Evolutionary conservation across 306 rosid species (phyloP), one percentile per base, ranked within the genome.

Genomic region (Gastrolobium bilobum): DNA sequence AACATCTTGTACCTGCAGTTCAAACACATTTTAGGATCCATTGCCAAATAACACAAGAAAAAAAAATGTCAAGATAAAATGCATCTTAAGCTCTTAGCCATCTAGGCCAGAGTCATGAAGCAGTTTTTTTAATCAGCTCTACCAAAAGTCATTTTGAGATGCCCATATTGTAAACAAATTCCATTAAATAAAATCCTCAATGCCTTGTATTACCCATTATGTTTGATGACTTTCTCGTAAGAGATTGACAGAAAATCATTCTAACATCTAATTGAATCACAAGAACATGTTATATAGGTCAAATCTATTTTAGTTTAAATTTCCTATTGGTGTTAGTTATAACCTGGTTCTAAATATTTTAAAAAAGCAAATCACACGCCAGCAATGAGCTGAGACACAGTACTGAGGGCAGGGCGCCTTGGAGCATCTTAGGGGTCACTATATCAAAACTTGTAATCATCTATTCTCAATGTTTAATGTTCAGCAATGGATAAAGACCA

Each of bases 1-100:
- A 68, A 53, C 77, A 68, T 75, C 81, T 54, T 72, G 80, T 40
- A 67, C 91, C 94, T 93, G 94, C 77, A 88, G 48, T 73, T 68
- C 76, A 85, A 80, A 51, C 39, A 35, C 33, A 2, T 4, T 3
- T 71, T 47, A 80, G 48, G 64, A 26, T 6, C 53, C 57, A 59
- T 71, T 75, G 64, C 50, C 33, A 58, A 11, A 73, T 68, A 63
- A 60, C 40, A 54, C 37, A 76, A 69, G 50, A 77, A 68, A 7
- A 31, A 33, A 57, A 37, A 68, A 14, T 10, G 11, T 78, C 47
- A 9, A 51, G 60, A 14, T 26, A 68, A 70, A 56, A 43, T 77
- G 48, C 65, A 71, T 64, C 10, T 64, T 73, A 40, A 42, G 46
- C 34, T 71, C 31, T 57, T 4, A 35, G 38, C 48, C 47, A 59